phyloP scores from a whole-genome alignment of 192 early-diverging fungal species.

The Podila verticillata region DNA sequence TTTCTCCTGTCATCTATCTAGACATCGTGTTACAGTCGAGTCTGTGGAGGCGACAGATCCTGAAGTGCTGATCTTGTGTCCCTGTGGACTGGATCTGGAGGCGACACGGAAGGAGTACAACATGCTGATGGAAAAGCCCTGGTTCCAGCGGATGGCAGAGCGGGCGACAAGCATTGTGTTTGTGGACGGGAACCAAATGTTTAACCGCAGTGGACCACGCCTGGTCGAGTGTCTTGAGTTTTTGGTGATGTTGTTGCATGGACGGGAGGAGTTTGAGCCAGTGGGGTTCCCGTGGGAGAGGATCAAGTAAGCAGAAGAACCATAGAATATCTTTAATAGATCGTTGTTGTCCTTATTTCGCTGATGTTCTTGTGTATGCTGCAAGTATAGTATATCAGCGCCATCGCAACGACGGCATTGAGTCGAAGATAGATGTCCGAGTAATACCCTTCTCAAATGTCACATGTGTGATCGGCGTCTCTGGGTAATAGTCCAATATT shows the following conservation, averaged over 20 bases:
- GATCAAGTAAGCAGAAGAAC: constrained; percentile 20
- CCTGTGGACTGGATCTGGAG: constrained; percentile 58
- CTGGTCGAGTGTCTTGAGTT: constrained; percentile 52
- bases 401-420: no score
- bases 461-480: no score
- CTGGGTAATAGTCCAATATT: no score
- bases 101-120: constrained; percentile 54
- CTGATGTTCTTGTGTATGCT: no score
- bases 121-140: constrained; percentile 38
- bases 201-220: constrained; percentile 63
- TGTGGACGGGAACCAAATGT: constrained; percentile 68
- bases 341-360: no score
- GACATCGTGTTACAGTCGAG: constrained; percentile 48
- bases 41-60: constrained; percentile 30
- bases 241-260: constrained; percentile 56
- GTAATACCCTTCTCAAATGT: no score
- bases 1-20: constrained; percentile 1
- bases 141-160: constrained; percentile 40
- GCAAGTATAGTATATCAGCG: no score
- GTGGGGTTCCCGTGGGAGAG: constrained; percentile 55
- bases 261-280: constrained; percentile 55
- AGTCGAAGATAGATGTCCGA: no score
- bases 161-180: constrained; percentile 50
- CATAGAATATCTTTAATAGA: background rate
- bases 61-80: constrained; percentile 58